Percentiles rank a stretch among this genome's conserved stretches.
These are phyloP conservation scores for Aspergillus diversus DNA, from an alignment of 495 filamentous ascomycete genomes.

Conservation along the genomic window DNA sequence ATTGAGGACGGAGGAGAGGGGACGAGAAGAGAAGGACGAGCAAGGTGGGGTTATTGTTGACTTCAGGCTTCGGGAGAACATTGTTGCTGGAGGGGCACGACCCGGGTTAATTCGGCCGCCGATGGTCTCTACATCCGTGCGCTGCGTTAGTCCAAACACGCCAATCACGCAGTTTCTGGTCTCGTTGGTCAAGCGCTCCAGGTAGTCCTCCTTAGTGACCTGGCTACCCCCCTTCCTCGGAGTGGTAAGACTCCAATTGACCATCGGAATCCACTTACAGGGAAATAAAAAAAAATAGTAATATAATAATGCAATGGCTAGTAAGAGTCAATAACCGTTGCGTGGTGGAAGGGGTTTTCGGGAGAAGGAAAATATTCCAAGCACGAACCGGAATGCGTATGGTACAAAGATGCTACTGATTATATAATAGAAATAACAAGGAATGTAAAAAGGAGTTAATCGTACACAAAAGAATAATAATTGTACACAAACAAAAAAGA, in stretches of 20 bases:
- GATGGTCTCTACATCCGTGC: conserved; percentile 30
- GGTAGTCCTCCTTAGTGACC: background rate
- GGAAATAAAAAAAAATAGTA: background rate
- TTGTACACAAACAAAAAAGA: conserved; percentile 10
- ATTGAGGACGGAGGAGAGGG: conserved; percentile 46
- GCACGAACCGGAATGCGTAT: conserved; percentile 13
- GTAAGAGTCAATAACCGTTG: background rate
- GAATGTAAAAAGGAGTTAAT: background rate
- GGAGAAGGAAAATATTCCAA: conserved; percentile 19
- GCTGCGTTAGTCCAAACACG: conserved; percentile 25
- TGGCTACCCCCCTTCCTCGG: too few species aligned
- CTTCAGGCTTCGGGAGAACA: conserved; percentile 54
- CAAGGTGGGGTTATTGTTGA: conserved; percentile 51
- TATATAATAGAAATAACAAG: conserved; percentile 20
- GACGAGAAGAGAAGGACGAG: conserved; percentile 49
- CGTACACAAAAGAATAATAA: conserved; percentile 20
- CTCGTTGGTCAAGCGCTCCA: conserved; percentile 13
- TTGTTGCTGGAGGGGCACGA: conserved; percentile 50
- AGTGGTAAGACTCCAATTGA: background rate
- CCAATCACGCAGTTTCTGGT: conserved; percentile 28
- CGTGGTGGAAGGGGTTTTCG: background rate
- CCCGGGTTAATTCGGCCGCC: conserved; percentile 34
- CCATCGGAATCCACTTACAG: conserved; percentile 14
- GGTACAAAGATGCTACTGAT: conserved; percentile 16
- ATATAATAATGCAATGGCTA: background rate